A percentile compares a stretch with the other conserved stretches of the same genome.
Conservation (phyloP, 179 eudicot genomes). For the Corrigiola litoralis region DNA sequence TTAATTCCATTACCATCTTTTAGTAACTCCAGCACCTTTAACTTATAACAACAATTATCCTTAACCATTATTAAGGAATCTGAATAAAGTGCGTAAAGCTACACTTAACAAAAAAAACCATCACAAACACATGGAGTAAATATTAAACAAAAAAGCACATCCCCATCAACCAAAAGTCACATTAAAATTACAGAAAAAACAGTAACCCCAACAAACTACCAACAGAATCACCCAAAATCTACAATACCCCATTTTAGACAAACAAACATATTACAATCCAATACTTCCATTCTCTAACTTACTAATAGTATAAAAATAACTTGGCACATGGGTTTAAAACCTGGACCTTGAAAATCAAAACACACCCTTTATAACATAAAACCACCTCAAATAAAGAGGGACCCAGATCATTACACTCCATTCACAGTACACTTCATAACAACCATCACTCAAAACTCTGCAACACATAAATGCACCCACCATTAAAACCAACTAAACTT, state of each 20-base stretch:
- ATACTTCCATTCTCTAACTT: conserved; percentile 2
- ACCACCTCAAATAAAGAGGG: background rate
- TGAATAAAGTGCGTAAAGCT: background rate
- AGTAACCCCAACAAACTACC: conserved; percentile 15
- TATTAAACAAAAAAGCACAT: background rate
- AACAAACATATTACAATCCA: background rate
- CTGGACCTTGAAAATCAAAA: too few species aligned
- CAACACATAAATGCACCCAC: background rate
- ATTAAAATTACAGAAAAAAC: conserved; percentile 1
- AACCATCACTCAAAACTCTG: background rate
- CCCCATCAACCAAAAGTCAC: background rate
- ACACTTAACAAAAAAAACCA: background rate
- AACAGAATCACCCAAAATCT: background rate
- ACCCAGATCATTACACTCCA: background rate
- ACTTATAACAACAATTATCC: conserved; percentile 7
- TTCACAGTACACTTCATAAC: conserved; percentile 2
- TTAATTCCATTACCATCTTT: background rate
- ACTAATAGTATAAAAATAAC: too few species aligned
- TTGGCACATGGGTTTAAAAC: conserved; percentile 7
- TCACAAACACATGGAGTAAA: background rate
- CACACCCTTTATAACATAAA: background rate
- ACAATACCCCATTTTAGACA: conserved; percentile 7
- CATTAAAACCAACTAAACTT: background rate
- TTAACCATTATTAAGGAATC: background rate
- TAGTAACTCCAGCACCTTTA: background rate